Conservation (phyloP, 306 rosid species). For the Betula pendula region DNA sequence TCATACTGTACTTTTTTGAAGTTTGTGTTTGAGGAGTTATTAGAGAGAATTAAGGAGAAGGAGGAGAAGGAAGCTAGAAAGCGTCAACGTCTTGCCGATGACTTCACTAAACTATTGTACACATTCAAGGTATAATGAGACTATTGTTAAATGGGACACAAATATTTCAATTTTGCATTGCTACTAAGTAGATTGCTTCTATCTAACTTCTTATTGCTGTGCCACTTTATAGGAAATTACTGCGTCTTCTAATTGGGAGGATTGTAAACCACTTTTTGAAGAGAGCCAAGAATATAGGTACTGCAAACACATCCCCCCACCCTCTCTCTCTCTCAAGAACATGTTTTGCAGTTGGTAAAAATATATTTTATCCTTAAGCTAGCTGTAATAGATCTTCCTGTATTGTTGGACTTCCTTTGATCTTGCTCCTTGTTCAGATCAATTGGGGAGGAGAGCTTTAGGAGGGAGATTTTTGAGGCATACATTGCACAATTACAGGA, state of each 20-base stretch:
- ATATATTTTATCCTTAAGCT: not conserved
- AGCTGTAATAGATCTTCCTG: not conserved
- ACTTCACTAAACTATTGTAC: constrained; percentile 69
- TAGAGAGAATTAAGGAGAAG: constrained; percentile 89
- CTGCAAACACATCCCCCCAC: not conserved
- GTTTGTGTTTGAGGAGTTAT: constrained; percentile 81
- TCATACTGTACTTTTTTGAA: constrained; percentile 35
- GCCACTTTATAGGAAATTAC: constrained; percentile 64
- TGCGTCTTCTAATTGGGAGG: constrained; percentile 81
- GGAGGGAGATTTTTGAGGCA: constrained; percentile 77
- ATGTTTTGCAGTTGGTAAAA: not conserved
- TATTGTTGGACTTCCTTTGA: not conserved
- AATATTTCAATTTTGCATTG: constrained; percentile 20
- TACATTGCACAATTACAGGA: constrained; percentile 66
- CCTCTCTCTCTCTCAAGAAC: not conserved
- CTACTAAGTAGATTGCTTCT: constrained; percentile 6
- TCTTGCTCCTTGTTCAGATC: constrained; percentile 46
- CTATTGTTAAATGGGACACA: constrained; percentile 6
- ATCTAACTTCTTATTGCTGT: constrained; percentile 24
- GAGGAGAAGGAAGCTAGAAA: constrained; percentile 99
- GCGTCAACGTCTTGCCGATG: constrained; percentile 94
- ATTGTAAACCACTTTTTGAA: constrained; percentile 76
- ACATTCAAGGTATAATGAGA: constrained; percentile 62
- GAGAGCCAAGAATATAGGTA: constrained; percentile 94
- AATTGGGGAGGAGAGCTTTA: constrained; percentile 67